A percentile compares a stretch with the other conserved stretches of the same genome.
Evolutionary conservation across 2,329 filamentous ascomycete genomes (phyloP).

Genomic region (Fusarium brachygibbosum): DNA sequence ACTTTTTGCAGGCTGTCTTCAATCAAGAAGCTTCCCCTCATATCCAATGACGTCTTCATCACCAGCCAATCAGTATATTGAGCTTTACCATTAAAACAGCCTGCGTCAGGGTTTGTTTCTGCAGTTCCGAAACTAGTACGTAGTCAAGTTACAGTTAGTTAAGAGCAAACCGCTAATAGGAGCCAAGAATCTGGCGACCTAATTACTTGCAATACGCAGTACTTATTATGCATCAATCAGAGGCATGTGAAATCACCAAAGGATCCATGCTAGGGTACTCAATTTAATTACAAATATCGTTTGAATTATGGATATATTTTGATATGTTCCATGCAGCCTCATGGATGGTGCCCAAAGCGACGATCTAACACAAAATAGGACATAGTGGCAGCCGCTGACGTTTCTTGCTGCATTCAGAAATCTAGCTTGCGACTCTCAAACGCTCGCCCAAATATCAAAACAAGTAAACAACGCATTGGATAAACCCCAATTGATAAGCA

Average conservation of each 20-base stretch:
- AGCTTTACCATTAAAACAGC: conserved; percentile 11
- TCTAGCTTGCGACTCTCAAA: conserved; percentile 4
- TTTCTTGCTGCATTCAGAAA: conserved; percentile 21
- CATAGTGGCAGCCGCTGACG: conserved; percentile 37
- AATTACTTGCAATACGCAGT: neutral
- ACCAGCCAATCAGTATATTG: conserved; percentile 7
- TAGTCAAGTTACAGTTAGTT: neutral
- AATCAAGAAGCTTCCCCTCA: conserved; percentile 18
- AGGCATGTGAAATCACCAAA: neutral
- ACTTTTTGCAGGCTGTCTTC: conserved; percentile 2
- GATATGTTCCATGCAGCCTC: neutral
- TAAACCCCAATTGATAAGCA: neutral
- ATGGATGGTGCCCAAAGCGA: conserved; percentile 7
- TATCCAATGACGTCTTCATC: conserved; percentile 34
- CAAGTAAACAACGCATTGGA: neutral
- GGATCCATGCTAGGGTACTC: neutral
- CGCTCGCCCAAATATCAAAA: conserved; percentile 1
- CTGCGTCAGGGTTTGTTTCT: neutral
- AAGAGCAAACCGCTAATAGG: neutral
- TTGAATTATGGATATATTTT: neutral
- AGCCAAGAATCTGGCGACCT: neutral
- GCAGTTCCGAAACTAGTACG: neutral
- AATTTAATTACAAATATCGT: neutral
- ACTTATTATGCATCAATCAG: neutral
- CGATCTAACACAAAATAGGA: conserved; percentile 19